These are phyloP conservation scores for Butyriboletus loyo DNA, from an alignment of 768 basidiomycete genomes.

Conservation along the genomic window DNA sequence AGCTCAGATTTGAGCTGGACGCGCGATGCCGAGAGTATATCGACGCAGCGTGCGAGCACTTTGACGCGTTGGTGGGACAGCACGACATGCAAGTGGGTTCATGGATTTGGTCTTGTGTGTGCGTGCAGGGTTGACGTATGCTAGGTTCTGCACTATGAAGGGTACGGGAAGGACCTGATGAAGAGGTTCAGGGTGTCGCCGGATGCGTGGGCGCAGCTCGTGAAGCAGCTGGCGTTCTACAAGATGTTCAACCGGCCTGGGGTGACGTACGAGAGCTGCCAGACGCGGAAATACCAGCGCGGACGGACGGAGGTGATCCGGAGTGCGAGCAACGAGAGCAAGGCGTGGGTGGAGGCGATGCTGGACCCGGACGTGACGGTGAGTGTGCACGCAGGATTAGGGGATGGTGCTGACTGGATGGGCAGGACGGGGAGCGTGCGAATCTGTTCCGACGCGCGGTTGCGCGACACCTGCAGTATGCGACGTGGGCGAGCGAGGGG, in stretches of 20 bases:
- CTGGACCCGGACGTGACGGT: constrained; percentile 51
- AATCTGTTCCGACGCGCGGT: constrained; percentile 73
- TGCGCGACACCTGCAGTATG: constrained; percentile 81
- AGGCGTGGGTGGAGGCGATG: constrained; percentile 91
- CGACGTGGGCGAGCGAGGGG: constrained; percentile 88
- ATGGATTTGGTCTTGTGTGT: not conserved
- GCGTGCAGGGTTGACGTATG: constrained; percentile 8
- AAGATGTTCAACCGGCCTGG: constrained; percentile 76
- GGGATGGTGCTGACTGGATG: constrained; percentile 2
- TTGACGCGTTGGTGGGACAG: constrained; percentile 68
- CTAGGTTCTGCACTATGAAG: constrained; percentile 78
- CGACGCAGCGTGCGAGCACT: constrained; percentile 56
- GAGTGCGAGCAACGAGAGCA: constrained; percentile 76
- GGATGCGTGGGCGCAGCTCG: constrained; percentile 92
- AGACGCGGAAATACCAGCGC: constrained; percentile 87
- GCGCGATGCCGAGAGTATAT: constrained; percentile 51
- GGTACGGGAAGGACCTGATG: constrained; percentile 84
- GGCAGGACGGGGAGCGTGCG: constrained; percentile 55
- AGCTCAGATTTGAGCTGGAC: constrained; percentile 71
- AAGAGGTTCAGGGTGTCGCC: constrained; percentile 83
- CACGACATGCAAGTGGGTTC: constrained; percentile 75
- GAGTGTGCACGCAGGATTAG: constrained; percentile 12
- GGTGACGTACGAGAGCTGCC: constrained; percentile 89
- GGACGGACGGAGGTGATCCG: constrained; percentile 97
- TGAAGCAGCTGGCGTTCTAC: constrained; percentile 94